Percentiles rank a stretch among this genome's conserved stretches.
Conservation (phyloP, 2,329 filamentous ascomycete genomes). For the Aspergillus luchuensis region DNA sequence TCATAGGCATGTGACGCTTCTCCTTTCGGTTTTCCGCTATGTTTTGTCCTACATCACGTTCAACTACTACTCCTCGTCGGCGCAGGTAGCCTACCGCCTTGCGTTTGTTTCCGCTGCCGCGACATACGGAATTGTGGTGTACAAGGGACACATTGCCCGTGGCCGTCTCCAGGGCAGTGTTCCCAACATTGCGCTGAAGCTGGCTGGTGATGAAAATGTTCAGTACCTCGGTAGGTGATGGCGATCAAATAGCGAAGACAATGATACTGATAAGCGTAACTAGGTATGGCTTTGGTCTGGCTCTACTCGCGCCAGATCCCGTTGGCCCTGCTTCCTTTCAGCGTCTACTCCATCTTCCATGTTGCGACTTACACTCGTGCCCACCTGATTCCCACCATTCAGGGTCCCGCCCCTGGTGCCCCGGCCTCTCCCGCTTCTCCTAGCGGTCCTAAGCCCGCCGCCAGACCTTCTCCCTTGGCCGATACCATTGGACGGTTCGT, state of each 20-base stretch:
- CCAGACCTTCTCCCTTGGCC: constrained; percentile 63
- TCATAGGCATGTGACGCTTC: constrained; percentile 78
- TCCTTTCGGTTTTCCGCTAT: constrained; percentile 82
- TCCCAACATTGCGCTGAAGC: constrained; percentile 63
- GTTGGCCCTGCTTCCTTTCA: constrained; percentile 88
- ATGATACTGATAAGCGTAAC: constrained; percentile 8
- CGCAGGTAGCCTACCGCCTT: constrained; percentile 81
- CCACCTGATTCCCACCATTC: constrained; percentile 85
- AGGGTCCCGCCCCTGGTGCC: constrained; percentile 60
- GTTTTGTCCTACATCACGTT: constrained; percentile 82
- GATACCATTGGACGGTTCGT: constrained; percentile 90
- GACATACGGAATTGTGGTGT: constrained; percentile 97
- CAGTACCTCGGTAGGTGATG: constrained; percentile 82
- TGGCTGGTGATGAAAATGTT: constrained; percentile 90
- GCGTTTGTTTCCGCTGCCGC: constrained; percentile 86
- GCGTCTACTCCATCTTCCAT: constrained; percentile 97
- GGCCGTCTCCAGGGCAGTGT: constrained; percentile 70
- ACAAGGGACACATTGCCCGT: constrained; percentile 91
- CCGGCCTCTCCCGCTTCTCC: constrained; percentile 59
- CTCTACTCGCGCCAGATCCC: constrained; percentile 87
- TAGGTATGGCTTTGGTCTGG: constrained; percentile 94
- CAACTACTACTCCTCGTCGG: constrained; percentile 78
- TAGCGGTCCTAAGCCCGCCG: constrained; percentile 53
- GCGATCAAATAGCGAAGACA: not conserved
- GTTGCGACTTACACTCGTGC: constrained; percentile 94